Conservation (phyloP, 176 grass and related monocot genomes). For the Stipa capillata region DNA sequence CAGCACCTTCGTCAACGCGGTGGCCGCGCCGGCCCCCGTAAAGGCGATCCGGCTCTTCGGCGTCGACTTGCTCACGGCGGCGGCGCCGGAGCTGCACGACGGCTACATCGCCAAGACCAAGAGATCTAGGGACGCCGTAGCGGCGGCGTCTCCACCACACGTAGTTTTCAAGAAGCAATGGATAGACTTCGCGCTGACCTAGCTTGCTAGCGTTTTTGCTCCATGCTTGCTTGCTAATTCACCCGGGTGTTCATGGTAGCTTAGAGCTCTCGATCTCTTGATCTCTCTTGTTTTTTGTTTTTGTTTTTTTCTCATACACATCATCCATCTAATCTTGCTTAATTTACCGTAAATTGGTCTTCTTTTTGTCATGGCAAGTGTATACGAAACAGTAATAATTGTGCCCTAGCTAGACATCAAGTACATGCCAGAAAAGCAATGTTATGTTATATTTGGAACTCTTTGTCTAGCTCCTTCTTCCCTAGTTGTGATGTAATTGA, state of each 20-base stretch:
- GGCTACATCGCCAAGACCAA: slow-evolving; percentile 14
- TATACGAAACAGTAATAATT: not conserved
- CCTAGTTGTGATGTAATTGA: not conserved
- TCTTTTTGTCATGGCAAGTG: not conserved
- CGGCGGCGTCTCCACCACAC: not conserved
- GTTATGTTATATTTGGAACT: slow-evolving; percentile 11
- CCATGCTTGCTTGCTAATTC: not conserved
- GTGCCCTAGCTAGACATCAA: slow-evolving; percentile 25
- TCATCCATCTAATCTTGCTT: slow-evolving; percentile 1
- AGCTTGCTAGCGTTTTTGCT: slow-evolving; percentile 24
- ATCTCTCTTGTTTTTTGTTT: not conserved
- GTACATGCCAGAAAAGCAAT: slow-evolving; percentile 32
- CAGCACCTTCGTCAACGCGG: not conserved
- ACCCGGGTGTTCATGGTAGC: no score
- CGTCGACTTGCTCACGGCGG: slow-evolving; percentile 43
- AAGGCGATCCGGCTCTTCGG: slow-evolving; percentile 57
- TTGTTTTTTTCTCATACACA: not conserved
- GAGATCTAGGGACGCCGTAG: slow-evolving; percentile 25
- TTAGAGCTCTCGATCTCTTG: slow-evolving; percentile 6
- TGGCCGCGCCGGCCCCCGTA: not conserved
- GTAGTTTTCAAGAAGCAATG: slow-evolving; percentile 69
- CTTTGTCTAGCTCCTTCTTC: no score
- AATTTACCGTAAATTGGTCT: slow-evolving; percentile 11
- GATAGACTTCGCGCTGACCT: slow-evolving; percentile 39
- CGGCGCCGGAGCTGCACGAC: slow-evolving; percentile 9